Base-by-base conservation (phyloP, 306 rosid genomes). In the Vigna reflexopilosa region DNA sequence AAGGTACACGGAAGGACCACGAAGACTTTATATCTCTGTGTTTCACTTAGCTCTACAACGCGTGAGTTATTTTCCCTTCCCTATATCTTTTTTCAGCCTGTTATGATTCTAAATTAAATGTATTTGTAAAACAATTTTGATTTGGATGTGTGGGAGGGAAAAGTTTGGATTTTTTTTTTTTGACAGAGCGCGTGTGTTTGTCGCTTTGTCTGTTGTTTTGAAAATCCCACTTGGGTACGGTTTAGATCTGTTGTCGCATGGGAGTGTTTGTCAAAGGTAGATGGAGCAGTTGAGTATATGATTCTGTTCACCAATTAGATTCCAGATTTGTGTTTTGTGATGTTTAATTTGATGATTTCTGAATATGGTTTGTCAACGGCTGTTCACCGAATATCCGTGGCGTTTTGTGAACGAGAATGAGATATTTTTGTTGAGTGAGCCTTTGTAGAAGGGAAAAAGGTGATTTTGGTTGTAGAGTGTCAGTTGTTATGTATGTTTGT, bases 221-320 rank as follows among this genome's bases (percentile, higher is more conserved):
- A 40, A 32, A 57, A 10, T 19, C 32, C 22, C 9, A 28, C 30
- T 12, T 34, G 24, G n/a, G 62, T 15, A 45, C 42, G 22, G 81
- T 80, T 61, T 85, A 86, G 90, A 89, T 89, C 91, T 89, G 83
- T 79, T 89, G 83, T 79, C 24, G n/a, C 50, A 9, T 83, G 52
- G 75, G 58, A 56, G 15, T 68, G 32, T 28, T 32, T 47, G 38
- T 68, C 70, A 34, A 67, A 24, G 67, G 64, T 63, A 55, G 48
- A 4, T 69, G 76, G 32, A 4, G 58, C 48, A n/a, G 34, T 38
- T 48, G 36, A 14, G 65, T 30, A 56, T 40, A 28, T 55, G 38
- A 15, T 52, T 74, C n/a, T 47, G 38, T 19, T 73, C 44, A 2
- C 57, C 10, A 64, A 62, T 47, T 58, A n/a, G 28, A 54, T 48